These are phyloP conservation scores for Phytopythium mirpurense DNA, from an alignment of 352 stramenopile genomes.

Conservation along the genomic window DNA sequence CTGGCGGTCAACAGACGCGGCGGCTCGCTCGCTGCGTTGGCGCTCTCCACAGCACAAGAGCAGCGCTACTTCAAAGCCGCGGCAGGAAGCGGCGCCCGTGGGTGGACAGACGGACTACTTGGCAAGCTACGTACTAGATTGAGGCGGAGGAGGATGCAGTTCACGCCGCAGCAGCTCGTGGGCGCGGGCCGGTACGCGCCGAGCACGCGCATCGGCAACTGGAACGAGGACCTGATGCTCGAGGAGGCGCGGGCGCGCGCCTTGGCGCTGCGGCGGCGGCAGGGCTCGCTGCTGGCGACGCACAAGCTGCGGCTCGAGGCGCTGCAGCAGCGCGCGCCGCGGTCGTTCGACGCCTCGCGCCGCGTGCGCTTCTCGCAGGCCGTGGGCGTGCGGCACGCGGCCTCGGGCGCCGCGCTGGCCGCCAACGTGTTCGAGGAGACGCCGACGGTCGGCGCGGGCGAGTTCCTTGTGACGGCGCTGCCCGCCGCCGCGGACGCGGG, in stretches of 20 bases:
- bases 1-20: not conserved
- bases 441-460: conserved; percentile 65
- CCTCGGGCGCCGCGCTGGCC: conserved; percentile 42
- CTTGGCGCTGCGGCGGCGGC: conserved; percentile 74
- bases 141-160: no score
- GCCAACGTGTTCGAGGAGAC: conserved; percentile 86
- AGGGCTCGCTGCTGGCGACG: conserved; percentile 73
- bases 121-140: no score
- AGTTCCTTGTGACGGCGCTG: conserved; percentile 52
- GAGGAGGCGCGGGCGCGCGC: conserved; percentile 84
- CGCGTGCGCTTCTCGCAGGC: conserved; percentile 50
- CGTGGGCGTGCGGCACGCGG: conserved; percentile 45
- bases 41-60: no score
- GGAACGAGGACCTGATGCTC: conserved; percentile 88
- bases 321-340: conserved; percentile 57
- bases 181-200: conserved; percentile 76
- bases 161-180: conserved; percentile 88
- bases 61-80: no score
- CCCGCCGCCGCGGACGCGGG: conserved; percentile 9
- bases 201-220: conserved; percentile 83
- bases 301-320: conserved; percentile 79
- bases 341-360: conserved; percentile 34
- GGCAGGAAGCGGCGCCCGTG: no score
- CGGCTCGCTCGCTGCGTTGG: not conserved
- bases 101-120: no score